Evolutionary conservation across 306 rosid genomes (phyloP), one percentile per base, ranked within the genome.

Genomic region (Hylodesmum podocarpum): DNA sequence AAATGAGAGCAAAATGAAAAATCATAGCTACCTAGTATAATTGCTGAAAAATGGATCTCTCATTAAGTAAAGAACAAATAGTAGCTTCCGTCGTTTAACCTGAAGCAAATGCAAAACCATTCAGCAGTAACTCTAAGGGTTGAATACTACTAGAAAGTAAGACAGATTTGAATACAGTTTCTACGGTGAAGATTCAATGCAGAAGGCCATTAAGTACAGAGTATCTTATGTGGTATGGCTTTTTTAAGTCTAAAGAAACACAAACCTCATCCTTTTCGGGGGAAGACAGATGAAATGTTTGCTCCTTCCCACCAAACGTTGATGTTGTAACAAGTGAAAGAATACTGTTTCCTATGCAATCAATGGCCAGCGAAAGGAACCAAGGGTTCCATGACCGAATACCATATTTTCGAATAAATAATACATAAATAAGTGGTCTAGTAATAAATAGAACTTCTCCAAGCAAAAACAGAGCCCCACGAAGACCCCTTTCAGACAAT

Each of bases 1-100:
- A 31, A 8, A 0, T 5, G 33, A 65, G 29, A 53, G 47, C 1
- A 70, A 47, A 77, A 71, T 41, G 33, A 66, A 57, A 81, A 51
- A 53, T 63, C 57, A 14, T 22, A 16, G 14, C 5, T 79, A 92
- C 99, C 99, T 89, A 36, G 92, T 92, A 80, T 86, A 88, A 86
- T 87, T 88, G 94, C 75, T 86, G 79, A 96, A 96, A 85, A 96
- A 92, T 18, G 99, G 99, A 84, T 96, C 98, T 86, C 98, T 89
- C 99, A 96, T 86, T 72, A 96, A 83, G 89, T 92, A 96, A 79
- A 96, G 93, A 40, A 81, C 90, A 90, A 88, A 91, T 22, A 89
- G 55, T 79, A 96, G 66, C 94, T 87, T 96, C 59, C 98, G 84
- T 59, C 88, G 87, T 75, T 80, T 91, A 80, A 86, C 83, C 99